Conservation (phyloP, 108 stramenopile species). For the Stephanodiscus minutulus region DNA sequence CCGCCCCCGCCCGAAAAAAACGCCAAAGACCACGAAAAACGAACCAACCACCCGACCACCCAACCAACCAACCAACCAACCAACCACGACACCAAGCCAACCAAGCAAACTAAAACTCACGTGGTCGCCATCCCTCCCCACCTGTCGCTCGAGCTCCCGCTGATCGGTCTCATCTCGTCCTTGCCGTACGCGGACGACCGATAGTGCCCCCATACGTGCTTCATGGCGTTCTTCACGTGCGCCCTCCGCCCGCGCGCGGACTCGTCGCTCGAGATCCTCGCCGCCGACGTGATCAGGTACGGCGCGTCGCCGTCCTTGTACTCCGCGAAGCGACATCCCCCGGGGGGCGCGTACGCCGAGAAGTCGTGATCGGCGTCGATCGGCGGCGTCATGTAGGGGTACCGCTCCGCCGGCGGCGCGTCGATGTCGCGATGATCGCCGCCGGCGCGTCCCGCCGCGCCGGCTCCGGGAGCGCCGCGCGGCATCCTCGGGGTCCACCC, state of each 20-base stretch:
- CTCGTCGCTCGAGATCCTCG: constrained; percentile 24
- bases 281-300: constrained; percentile 10
- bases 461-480: too few relatives aligned
- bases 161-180: constrained; percentile 77
- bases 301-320: constrained; percentile 41
- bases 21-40: too few relatives aligned
- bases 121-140: constrained; percentile 94
- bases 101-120: neutral
- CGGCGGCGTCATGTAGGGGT: constrained; percentile 40
- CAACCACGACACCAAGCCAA: too few relatives aligned
- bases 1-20: too few relatives aligned
- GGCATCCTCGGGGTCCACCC: too few relatives aligned
- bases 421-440: too few relatives aligned
- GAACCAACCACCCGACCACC: too few relatives aligned
- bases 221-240: constrained; percentile 75
- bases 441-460: too few relatives aligned
- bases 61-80: neutral
- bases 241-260: constrained; percentile 68
- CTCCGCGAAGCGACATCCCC: constrained; percentile 35
- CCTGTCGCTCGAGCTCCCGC: constrained; percentile 40
- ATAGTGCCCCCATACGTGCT: constrained; percentile 74
- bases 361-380: constrained; percentile 25
- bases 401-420: neutral
- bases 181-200: constrained; percentile 77
- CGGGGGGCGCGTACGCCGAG: constrained; percentile 26